Percentiles rank a stretch among this genome's conserved stretches.
These are phyloP conservation scores for Chlorella sp. DNA, from an alignment of 139 green algal species.

Conservation along the genomic window DNA sequence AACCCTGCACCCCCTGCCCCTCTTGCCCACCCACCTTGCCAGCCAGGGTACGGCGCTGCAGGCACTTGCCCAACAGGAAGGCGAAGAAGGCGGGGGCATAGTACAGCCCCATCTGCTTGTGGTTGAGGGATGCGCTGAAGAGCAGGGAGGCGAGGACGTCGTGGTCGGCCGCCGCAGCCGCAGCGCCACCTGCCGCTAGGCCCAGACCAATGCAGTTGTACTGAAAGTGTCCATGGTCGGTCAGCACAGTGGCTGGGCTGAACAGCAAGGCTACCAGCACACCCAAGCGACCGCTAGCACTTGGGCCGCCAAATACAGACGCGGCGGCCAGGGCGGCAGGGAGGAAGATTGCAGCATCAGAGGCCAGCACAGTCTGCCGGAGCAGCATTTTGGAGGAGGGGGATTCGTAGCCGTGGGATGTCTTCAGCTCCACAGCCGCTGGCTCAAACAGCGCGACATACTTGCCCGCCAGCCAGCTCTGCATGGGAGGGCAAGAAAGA, in stretches of 20 bases:
- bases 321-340: slow-evolving; percentile 66
- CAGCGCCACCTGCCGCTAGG: slow-evolving; percentile 68
- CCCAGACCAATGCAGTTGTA: slow-evolving; percentile 95
- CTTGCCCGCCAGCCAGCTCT: slow-evolving; percentile 85
- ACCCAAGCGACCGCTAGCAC: neutral
- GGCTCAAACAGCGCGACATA: slow-evolving; percentile 78
- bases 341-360: slow-evolving; percentile 89
- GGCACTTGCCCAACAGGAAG: slow-evolving; percentile 88
- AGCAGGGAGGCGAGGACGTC: slow-evolving; percentile 73
- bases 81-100: slow-evolving; percentile 97
- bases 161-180: slow-evolving; percentile 42
- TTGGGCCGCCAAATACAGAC: slow-evolving; percentile 27
- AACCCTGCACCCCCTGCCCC: neutral
- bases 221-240: slow-evolving; percentile 99
- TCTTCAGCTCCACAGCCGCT: slow-evolving; percentile 71
- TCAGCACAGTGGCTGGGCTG: slow-evolving; percentile 86
- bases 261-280: slow-evolving; percentile 68
- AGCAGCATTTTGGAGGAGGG: slow-evolving; percentile 82
- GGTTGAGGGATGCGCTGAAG: slow-evolving; percentile 88
- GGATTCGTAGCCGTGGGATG: slow-evolving; percentile 85
- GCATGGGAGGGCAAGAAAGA: neutral
- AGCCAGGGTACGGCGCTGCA: slow-evolving; percentile 50
- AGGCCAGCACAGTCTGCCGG: slow-evolving; percentile 84
- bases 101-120: slow-evolving; percentile 98
- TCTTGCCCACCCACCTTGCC: slow-evolving; percentile 31